Percentiles rank a stretch among this genome's conserved stretches.
Evolutionary conservation across 306 rosid species (phyloP).

Genomic region (Cajanus cajan): DNA sequence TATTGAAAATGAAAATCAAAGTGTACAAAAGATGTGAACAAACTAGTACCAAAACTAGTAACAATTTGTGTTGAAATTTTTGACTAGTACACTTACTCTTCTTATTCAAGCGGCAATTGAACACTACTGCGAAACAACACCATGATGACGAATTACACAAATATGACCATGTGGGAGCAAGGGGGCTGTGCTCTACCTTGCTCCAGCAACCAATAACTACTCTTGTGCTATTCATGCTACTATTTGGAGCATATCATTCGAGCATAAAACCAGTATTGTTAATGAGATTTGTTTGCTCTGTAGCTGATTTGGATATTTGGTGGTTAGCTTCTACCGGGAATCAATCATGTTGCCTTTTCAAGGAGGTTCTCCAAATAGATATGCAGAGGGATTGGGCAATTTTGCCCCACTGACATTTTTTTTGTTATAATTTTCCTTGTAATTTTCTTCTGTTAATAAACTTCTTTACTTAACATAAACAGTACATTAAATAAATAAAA

Average conservation of each 20-base stretch:
- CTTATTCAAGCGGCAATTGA: no score
- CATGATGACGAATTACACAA: neutral
- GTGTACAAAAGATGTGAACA: no score
- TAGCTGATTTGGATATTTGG: neutral
- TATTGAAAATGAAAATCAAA: no score
- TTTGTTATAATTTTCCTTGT: slow-evolving; percentile 4
- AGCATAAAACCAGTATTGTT: neutral
- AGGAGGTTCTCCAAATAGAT: neutral
- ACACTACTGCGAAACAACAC: no score
- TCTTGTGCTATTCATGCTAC: no score
- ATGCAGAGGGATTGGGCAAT: slow-evolving; percentile 17
- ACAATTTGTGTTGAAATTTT: no score
- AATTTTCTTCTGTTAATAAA: neutral
- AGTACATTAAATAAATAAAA: slow-evolving; percentile 10
- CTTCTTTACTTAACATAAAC: neutral
- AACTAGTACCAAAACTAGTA: no score
- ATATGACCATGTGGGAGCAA: neutral
- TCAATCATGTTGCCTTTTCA: neutral
- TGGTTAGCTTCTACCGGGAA: neutral
- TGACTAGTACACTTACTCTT: no score
- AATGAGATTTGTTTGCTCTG: neutral
- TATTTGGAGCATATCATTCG: neutral
- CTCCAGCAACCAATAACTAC: neutral
- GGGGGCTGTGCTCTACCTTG: neutral
- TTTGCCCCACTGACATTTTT: neutral